These are phyloP conservation scores for Rickenella mellea DNA, from an alignment of 768 basidiomycete species.

Conservation along the genomic window DNA sequence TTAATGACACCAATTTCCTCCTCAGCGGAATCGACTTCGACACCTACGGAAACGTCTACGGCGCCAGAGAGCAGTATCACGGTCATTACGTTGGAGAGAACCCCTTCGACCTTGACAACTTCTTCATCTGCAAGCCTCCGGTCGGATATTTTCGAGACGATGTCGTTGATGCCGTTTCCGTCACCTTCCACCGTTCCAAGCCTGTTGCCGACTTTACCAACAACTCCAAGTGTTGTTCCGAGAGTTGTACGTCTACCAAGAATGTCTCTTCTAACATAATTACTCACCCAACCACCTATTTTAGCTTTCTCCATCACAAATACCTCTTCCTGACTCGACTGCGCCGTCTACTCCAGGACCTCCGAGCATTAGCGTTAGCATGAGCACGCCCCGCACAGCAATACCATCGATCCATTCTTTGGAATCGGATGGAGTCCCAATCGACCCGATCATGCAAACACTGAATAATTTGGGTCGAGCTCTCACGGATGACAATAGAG, in stretches of 20 bases:
- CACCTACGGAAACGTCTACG: conserved; percentile 7
- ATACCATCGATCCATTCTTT: conserved; percentile 37
- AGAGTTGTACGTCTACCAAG: conserved; percentile 25
- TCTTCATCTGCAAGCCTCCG: conserved; percentile 33
- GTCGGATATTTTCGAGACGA: conserved; percentile 22
- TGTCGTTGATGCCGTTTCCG: conserved; percentile 19
- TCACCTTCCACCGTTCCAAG: conserved; percentile 47
- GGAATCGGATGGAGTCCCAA: conserved; percentile 4
- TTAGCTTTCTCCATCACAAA: conserved; percentile 20
- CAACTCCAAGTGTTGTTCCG: conserved; percentile 22
- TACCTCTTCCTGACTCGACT: conserved; percentile 26
- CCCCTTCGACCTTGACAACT: conserved; percentile 26
- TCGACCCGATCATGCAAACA: conserved; percentile 30
- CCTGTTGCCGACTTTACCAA: conserved; percentile 35
- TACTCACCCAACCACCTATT: conserved; percentile 2
- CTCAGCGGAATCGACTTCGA: conserved; percentile 11
- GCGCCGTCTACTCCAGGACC: conserved; percentile 26
- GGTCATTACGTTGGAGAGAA: conserved; percentile 22
- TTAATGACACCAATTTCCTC: conserved; percentile 21
- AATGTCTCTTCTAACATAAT: neutral
- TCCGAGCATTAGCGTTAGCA: conserved; percentile 33
- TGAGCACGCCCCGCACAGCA: conserved; percentile 38
- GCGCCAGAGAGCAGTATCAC: conserved; percentile 16
- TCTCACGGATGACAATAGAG: conserved; percentile 55
- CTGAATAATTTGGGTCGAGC: conserved; percentile 50